Evolutionary conservation across 177 flowering plant species (phyloP).

Genomic region (Vitis hybrid): DNA sequence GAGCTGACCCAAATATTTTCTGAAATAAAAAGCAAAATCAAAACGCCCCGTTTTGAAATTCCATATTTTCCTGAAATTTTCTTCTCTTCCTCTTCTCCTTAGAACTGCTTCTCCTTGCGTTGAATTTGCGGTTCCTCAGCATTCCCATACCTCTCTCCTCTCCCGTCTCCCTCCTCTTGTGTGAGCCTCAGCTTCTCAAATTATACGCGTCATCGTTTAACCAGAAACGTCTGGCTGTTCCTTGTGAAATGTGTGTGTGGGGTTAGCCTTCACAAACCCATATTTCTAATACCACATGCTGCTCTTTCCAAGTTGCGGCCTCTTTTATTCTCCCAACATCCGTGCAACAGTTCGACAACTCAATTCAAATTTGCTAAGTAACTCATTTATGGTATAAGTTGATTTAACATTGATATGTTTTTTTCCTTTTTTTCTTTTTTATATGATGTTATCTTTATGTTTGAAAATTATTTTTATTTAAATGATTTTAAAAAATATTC

Average conservation of each 20-base stretch:
- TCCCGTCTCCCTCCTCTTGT: background rate
- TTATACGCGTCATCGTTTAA: conserved; percentile 1
- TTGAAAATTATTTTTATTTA: no score
- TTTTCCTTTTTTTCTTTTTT: background rate
- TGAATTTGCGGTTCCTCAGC: background rate
- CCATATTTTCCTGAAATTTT: conserved; percentile 1
- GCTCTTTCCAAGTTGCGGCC: conserved; percentile 1
- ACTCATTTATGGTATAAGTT: no score
- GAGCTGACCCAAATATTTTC: background rate
- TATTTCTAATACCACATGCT: background rate
- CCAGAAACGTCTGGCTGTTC: conserved; percentile 11
- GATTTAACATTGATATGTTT: background rate
- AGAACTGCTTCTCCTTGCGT: background rate
- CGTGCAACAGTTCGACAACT: no score
- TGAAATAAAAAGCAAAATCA: background rate
- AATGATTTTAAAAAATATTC: no score
- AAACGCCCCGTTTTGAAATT: background rate
- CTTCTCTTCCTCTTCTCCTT: conserved; percentile 14
- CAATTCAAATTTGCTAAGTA: no score
- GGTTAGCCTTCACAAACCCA: background rate
- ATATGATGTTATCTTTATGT: background rate
- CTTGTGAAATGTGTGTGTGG: background rate
- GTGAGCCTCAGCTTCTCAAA: background rate
- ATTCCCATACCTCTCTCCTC: background rate
- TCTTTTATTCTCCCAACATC: conserved; percentile 1